Evolutionary conservation across 2,329 filamentous ascomycete species (phyloP).

Genomic region (Botryotinia globosa): DNA sequence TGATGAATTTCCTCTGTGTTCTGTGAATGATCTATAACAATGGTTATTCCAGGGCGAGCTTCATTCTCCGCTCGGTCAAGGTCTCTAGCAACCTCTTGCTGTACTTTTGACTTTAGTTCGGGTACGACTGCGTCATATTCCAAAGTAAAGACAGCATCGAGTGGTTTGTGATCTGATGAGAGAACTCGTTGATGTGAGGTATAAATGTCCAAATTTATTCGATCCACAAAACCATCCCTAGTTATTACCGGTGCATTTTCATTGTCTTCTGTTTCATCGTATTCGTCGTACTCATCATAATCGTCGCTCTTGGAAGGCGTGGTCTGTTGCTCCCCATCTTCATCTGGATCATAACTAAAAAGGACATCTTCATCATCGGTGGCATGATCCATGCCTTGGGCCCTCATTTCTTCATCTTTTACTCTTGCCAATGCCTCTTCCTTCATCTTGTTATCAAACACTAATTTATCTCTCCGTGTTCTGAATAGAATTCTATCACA

Average conservation of each 20-base stretch:
- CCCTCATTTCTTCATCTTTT: constrained; percentile 82
- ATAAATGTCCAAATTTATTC: constrained; percentile 64
- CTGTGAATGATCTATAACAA: constrained; percentile 69
- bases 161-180: constrained; percentile 93
- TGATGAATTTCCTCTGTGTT: constrained; percentile 35
- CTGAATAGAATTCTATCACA: constrained; percentile 91
- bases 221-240: constrained; percentile 56
- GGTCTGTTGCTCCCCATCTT: constrained; percentile 58
- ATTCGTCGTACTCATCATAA: constrained; percentile 52
- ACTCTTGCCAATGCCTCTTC: constrained; percentile 66
- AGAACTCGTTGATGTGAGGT: constrained; percentile 83
- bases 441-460: constrained; percentile 59
- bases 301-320: constrained; percentile 38
- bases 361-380: constrained; percentile 77
- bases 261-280: constrained; percentile 42
- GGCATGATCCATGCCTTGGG: constrained; percentile 69
- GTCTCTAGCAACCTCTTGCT: constrained; percentile 82
- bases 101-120: constrained; percentile 76
- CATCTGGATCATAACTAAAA: constrained; percentile 86
- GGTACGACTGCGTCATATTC: constrained; percentile 85
- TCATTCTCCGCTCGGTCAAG: constrained; percentile 92
- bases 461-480: constrained; percentile 66
- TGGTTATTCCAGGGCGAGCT: constrained; percentile 73
- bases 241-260: constrained; percentile 50
- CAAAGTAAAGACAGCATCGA: constrained; percentile 78